A percentile compares a stretch with the other conserved stretches of the same genome.
Conservation (phyloP, 225 moss, liverwort and hornwort genomes). For the Polytrichum commune region DNA sequence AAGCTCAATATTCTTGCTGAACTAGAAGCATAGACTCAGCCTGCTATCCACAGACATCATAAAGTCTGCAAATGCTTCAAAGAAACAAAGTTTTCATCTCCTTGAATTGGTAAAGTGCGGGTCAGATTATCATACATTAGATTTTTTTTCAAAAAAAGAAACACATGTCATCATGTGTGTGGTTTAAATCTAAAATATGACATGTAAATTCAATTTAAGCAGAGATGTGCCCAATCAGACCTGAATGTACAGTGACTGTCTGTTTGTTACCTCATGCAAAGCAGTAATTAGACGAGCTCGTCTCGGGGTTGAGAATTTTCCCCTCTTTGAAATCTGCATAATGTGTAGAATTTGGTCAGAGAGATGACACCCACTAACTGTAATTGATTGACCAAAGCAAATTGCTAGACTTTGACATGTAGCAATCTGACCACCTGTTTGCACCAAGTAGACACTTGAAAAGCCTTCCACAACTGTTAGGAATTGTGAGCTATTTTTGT, state of each 20-base stretch:
- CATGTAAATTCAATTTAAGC: not conserved
- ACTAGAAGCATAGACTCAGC: not conserved
- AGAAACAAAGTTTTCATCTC: no score
- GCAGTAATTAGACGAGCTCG: constrained; percentile 42
- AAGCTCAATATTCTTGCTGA: constrained; percentile 2
- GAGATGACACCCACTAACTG: not conserved
- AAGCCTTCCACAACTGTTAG: no score
- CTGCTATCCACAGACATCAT: not conserved
- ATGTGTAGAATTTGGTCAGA: not conserved
- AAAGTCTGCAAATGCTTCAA: not conserved
- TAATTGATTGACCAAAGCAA: no score
- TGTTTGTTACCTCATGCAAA: constrained; percentile 40
- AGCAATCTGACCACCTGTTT: no score
- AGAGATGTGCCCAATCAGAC: not conserved
- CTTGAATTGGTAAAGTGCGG: not conserved
- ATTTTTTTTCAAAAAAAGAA: not conserved
- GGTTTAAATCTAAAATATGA: not conserved
- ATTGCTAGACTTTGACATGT: no score
- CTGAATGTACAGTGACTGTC: not conserved
- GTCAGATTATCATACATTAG: not conserved
- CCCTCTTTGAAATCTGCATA: constrained; percentile 23
- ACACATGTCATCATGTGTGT: not conserved
- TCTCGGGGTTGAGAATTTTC: constrained; percentile 35
- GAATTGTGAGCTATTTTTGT: no score
- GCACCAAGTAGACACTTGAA: no score